phyloP scores from a whole-genome alignment of 306 rosid genomes.

The Vachellia collinsii region DNA sequence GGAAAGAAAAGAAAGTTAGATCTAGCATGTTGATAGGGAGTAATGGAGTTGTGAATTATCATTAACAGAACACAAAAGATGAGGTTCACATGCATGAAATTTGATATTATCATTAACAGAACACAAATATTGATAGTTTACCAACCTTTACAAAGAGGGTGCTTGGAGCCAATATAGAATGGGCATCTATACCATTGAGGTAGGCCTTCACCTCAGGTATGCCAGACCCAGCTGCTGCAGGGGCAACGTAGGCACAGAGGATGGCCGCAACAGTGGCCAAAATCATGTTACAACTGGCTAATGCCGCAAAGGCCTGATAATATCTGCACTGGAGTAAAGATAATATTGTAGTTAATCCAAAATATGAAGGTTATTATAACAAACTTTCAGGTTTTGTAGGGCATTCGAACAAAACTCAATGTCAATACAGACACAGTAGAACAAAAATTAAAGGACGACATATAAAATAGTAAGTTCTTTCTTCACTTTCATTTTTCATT shows the following conservation, averaged over 20 bases:
- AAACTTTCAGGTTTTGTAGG: background rate
- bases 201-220: slow-evolving; percentile 93
- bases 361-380: background rate
- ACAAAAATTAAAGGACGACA: background rate
- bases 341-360: slow-evolving; percentile 33
- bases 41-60: too few relatives aligned
- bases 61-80: too few relatives aligned
- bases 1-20: too few relatives aligned
- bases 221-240: slow-evolving; percentile 91
- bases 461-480: background rate
- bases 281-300: slow-evolving; percentile 54
- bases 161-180: slow-evolving; percentile 74
- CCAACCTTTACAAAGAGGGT: slow-evolving; percentile 80
- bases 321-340: slow-evolving; percentile 58
- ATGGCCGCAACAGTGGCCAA: slow-evolving; percentile 63
- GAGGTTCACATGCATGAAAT: too few relatives aligned
- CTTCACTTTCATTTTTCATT: background rate
- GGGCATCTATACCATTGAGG: slow-evolving; percentile 80
- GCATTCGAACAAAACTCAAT: background rate
- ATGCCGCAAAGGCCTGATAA: slow-evolving; percentile 60
- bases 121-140: too few relatives aligned
- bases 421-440: background rate
- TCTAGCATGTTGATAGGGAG: too few relatives aligned
- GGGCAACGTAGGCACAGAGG: slow-evolving; percentile 73
- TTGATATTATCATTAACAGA: too few relatives aligned